Evolutionary conservation across 208 protist genomes (phyloP).

Genomic region (Trypanosoma avium): DNA sequence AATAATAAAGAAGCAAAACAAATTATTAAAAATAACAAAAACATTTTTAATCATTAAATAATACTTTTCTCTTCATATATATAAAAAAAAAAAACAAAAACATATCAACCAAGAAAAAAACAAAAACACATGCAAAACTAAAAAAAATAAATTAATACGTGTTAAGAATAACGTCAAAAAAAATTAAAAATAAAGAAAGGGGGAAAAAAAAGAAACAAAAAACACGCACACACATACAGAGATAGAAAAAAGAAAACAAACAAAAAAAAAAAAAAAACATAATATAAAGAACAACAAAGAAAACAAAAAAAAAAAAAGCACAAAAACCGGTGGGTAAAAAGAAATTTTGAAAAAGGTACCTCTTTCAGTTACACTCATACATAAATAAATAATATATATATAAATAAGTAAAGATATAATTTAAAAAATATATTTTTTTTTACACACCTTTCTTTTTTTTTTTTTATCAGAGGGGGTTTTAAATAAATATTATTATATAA

Average conservation of each 20-base stretch:
- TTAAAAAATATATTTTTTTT: too few species aligned
- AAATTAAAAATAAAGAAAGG: too few species aligned
- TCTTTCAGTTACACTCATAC: too few species aligned
- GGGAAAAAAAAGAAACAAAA: not conserved
- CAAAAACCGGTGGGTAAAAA: not conserved
- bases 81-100: constrained; percentile 1
- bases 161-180: not conserved
- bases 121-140: constrained; percentile 1
- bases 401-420: too few species aligned
- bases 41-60: not conserved
- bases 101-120: constrained; percentile 7
- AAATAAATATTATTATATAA: too few species aligned
- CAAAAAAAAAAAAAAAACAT: not conserved
- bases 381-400: not conserved
- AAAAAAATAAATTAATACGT: too few species aligned
- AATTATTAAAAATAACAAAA: too few species aligned
- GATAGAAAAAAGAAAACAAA: not conserved
- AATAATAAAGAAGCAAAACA: too few species aligned
- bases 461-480: too few species aligned
- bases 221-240: not conserved
- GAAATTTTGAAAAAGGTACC: not conserved
- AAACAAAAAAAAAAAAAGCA: not conserved
- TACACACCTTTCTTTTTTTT: too few species aligned
- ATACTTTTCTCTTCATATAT: not conserved
- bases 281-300: not conserved